Conservation (phyloP, 495 filamentous ascomycete species). For the Annulohypoxylon moriforme region DNA sequence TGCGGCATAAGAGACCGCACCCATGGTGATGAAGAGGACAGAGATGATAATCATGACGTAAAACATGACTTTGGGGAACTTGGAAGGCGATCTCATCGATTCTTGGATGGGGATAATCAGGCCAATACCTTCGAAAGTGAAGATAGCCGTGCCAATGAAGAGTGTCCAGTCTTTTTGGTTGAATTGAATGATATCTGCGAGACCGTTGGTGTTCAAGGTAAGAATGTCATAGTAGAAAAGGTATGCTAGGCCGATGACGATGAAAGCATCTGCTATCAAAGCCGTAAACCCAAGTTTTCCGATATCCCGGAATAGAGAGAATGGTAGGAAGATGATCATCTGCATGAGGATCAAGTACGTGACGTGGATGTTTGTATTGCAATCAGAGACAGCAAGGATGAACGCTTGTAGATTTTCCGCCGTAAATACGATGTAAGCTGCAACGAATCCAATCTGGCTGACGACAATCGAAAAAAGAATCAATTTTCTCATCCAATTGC, state of each 20-base stretch:
- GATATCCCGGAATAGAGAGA: slow-evolving; percentile 94
- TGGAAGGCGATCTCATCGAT: slow-evolving; percentile 88
- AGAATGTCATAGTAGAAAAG: slow-evolving; percentile 95
- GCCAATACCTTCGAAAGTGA: slow-evolving; percentile 97
- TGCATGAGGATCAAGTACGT: slow-evolving; percentile 92
- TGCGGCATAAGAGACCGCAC: slow-evolving; percentile 93
- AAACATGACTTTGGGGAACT: slow-evolving; percentile 87
- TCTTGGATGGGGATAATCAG: slow-evolving; percentile 99
- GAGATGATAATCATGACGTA: slow-evolving; percentile 95
- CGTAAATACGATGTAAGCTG: slow-evolving; percentile 98
- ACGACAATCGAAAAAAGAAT: slow-evolving; percentile 92
- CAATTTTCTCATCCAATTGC: slow-evolving; percentile 84
- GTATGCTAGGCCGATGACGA: slow-evolving; percentile 89
- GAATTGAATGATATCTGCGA: slow-evolving; percentile 86
- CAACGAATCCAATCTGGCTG: slow-evolving; percentile 93
- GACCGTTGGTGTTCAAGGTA: slow-evolving; percentile 80
- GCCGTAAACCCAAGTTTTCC: slow-evolving; percentile 92
- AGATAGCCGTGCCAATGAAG: slow-evolving; percentile 98
- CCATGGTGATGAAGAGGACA: slow-evolving; percentile 88
- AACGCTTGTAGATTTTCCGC: slow-evolving; percentile 96
- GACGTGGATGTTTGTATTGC: slow-evolving; percentile 82
- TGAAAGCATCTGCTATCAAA: slow-evolving; percentile 91
- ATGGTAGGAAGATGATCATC: slow-evolving; percentile 90
- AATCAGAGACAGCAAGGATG: slow-evolving; percentile 82
- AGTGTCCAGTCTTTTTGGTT: slow-evolving; percentile 92